Evolutionary conservation across 352 stramenopile genomes (phyloP).

Genomic region (Globisporangium megalacanthum): DNA sequence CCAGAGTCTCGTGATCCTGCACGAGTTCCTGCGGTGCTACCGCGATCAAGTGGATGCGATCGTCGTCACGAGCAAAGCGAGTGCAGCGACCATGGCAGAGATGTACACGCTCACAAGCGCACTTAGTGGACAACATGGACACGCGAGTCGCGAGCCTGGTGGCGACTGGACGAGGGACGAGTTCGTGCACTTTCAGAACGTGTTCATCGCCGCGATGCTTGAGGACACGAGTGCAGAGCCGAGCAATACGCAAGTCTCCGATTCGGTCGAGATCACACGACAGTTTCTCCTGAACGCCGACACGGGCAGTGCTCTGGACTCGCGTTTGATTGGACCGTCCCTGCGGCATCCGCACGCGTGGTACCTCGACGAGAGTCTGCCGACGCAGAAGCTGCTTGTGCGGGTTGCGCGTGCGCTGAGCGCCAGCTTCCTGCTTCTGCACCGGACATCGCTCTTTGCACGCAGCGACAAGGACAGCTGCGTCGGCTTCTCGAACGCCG

Average conservation of each 20-base stretch:
- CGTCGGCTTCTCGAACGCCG: slow-evolving; percentile 4
- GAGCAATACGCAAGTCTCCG: slow-evolving; percentile 7
- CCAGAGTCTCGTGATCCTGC: slow-evolving; percentile 39
- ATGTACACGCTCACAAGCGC: slow-evolving; percentile 48
- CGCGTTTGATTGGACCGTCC: slow-evolving; percentile 3
- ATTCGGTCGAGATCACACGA: slow-evolving; percentile 17
- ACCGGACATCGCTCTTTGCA: slow-evolving; percentile 7
- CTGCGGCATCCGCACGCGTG: neutral
- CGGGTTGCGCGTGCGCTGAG: slow-evolving; percentile 24
- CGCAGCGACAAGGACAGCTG: slow-evolving; percentile 7
- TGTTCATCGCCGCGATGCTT: slow-evolving; percentile 31
- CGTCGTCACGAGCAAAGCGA: slow-evolving; percentile 19
- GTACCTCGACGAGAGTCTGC: slow-evolving; percentile 10
- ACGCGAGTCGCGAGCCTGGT: neutral
- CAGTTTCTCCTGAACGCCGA: slow-evolving; percentile 38
- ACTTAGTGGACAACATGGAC: slow-evolving; percentile 7
- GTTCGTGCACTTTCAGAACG: slow-evolving; percentile 38
- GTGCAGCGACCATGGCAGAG: slow-evolving; percentile 33
- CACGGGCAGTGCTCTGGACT: slow-evolving; percentile 21
- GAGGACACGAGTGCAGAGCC: slow-evolving; percentile 15
- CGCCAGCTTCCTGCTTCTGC: slow-evolving; percentile 20
- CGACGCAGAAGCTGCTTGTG: slow-evolving; percentile 20
- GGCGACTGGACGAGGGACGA: slow-evolving; percentile 22
- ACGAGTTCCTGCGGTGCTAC: slow-evolving; percentile 29
- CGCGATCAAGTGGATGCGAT: slow-evolving; percentile 23